Evolutionary conservation across 345 rosid genomes (phyloP).

Genomic region (Lagerstroemia speciosa): DNA sequence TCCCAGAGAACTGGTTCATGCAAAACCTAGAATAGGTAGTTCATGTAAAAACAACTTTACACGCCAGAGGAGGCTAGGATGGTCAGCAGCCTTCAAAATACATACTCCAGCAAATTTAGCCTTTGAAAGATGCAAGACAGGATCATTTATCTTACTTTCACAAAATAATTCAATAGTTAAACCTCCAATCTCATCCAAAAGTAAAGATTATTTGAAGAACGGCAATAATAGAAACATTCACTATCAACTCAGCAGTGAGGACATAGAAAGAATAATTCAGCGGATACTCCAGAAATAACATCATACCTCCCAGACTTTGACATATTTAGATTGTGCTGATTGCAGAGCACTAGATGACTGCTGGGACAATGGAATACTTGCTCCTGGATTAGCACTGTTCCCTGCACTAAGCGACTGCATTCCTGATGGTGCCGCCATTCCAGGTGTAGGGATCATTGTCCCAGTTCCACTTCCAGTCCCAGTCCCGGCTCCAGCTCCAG

Average conservation of each 20-base stretch:
- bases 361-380: constrained; percentile 64
- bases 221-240: not conserved
- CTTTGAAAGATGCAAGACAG: not conserved
- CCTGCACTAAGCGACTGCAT: constrained; percentile 55
- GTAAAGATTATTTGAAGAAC: not conserved
- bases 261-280: not conserved
- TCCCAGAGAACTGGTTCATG: not conserved
- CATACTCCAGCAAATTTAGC: not conserved
- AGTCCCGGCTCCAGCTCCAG: constrained; percentile 53
- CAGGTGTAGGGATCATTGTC: constrained; percentile 85
- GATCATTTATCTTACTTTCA: not conserved
- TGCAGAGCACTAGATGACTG: constrained; percentile 62
- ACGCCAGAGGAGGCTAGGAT: not conserved
- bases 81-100: not conserved
- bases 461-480: constrained; percentile 51
- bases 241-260: not conserved
- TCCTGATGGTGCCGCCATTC: constrained; percentile 69
- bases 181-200: not conserved
- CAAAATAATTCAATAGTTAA: not conserved
- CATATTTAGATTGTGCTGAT: constrained; percentile 69
- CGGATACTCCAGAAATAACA: not conserved
- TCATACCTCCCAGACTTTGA: constrained; percentile 95
- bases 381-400: constrained; percentile 53
- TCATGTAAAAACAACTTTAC: not conserved
- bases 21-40: not conserved